Percentiles rank a stretch among this genome's conserved stretches.
These are phyloP conservation scores for Suaeda aralocaspica DNA, from an alignment of 148 eudicot genomes.

Conservation along the genomic window DNA sequence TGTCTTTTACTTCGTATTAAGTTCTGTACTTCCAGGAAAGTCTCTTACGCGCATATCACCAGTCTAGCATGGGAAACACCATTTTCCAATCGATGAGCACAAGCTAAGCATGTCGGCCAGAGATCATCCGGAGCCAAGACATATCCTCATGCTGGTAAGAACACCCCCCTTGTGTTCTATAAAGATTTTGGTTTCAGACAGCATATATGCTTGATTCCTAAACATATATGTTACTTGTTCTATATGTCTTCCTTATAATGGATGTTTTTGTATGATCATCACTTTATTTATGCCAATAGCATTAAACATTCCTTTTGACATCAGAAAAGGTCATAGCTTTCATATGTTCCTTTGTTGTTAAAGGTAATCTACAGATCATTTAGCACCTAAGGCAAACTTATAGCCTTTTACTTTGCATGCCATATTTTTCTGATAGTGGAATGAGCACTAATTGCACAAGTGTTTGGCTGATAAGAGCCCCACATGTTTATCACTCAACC, in stretches of 20 bases:
- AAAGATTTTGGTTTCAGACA: not conserved
- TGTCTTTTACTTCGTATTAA: no score
- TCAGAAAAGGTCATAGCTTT: conserved; percentile 10
- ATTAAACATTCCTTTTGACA: conserved; percentile 26
- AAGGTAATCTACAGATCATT: conserved; percentile 8
- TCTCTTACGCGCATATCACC: not conserved
- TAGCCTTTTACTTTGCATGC: conserved; percentile 18
- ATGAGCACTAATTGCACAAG: conserved; percentile 22
- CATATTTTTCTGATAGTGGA: conserved; percentile 22
- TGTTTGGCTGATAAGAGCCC: conserved; percentile 19
- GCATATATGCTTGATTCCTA: not conserved
- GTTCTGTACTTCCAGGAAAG: no score
- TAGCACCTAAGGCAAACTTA: conserved; percentile 5
- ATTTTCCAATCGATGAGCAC: not conserved
- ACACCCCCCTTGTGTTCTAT: not conserved
- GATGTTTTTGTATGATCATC: not conserved
- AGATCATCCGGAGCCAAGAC: not conserved
- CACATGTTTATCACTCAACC: conserved; percentile 16
- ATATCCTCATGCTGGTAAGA: not conserved
- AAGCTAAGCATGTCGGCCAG: not conserved
- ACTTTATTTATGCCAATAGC: conserved; percentile 12
- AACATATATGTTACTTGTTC: conserved; percentile 22
- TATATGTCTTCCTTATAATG: conserved; percentile 7
- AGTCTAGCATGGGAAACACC: not conserved
- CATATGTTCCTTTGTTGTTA: conserved; percentile 16